phyloP scores from a whole-genome alignment of 2,329 filamentous ascomycete genomes.

The Rosellinia necatrix region DNA sequence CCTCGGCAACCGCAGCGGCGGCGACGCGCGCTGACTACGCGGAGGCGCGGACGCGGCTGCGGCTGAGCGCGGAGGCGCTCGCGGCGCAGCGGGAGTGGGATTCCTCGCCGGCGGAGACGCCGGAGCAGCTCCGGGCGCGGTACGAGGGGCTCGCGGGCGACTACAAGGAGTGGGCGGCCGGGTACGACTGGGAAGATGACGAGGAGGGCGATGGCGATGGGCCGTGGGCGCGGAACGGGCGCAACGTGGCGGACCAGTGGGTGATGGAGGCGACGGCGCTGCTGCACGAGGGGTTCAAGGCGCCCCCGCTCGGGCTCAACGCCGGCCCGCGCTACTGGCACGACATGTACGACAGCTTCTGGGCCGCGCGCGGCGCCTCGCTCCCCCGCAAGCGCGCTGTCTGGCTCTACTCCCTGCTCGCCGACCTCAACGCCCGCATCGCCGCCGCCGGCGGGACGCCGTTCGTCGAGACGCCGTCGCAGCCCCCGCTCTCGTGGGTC shows the following conservation, averaged over 20 bases:
- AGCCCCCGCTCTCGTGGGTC: not conserved
- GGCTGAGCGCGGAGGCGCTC: not conserved
- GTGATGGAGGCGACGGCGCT: not conserved
- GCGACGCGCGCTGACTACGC: no score
- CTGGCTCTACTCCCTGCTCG: constrained; percentile 3
- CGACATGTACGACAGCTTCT: constrained; percentile 6
- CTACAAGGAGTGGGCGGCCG: not conserved
- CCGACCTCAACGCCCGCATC: not conserved
- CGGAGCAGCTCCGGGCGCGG: not conserved
- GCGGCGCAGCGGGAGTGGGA: not conserved
- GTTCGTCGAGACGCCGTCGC: not conserved
- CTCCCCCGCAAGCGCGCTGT: constrained; percentile 7
- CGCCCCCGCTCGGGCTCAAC: not conserved
- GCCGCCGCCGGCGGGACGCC: not conserved
- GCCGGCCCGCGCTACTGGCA: not conserved
- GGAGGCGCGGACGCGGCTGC: no score
- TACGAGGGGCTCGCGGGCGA: not conserved
- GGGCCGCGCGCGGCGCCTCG: not conserved
- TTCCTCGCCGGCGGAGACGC: not conserved
- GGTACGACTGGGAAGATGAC: not conserved
- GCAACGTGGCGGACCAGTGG: not conserved
- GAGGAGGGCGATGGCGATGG: no score
- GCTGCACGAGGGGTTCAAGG: constrained; percentile 13
- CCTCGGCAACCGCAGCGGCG: no score
- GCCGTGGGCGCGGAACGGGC: not conserved